Base-by-base conservation (phyloP, 768 basidiomycete genomes). In the Agrocybe praecox region DNA sequence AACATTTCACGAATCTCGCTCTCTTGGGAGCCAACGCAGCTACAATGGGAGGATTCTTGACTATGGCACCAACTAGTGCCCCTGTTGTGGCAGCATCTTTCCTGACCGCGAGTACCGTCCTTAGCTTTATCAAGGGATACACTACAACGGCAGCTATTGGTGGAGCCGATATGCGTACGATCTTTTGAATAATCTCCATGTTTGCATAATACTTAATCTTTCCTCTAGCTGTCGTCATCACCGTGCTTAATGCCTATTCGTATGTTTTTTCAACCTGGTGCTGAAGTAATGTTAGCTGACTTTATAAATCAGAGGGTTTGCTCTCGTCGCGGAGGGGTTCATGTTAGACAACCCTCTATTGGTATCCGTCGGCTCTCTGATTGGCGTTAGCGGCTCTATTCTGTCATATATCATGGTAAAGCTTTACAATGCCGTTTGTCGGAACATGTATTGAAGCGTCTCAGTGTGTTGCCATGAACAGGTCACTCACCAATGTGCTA, bases 61-160 rank as follows among this genome's bases (percentile, higher is more conserved):
- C 85, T 3, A 78, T 84, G 69, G 85, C 85, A 10, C 88, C 90
- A 9, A 73, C 85, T 17, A 86, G 45, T 19, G 45, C 86, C 2
- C 92, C 93, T 2, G 69, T 84, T 8, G 72, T 92, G 53, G 93
- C 92, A 17, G 93, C 92, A 2, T 85, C 85, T 6, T 94, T 88
- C 73, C 77, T 95, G 1, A 83, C 87, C 42, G 81, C 81, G 17
- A 94, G 90, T 62, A 77, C 93, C 1, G 59, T 85, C 2, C 75
- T 95, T 51, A 93, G 90, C 65, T 94, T 94, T 72, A 80, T 90
- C 58, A 92, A 92, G 67, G 93, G 93, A 5, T 90, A 80, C 70
- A 95, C 93, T 0, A 91, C 90, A 2, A 94, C 92, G 9, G 89
- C 93, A 12, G 90, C 93, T n/a, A 92, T 95, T 59, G 93, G 93